These are phyloP conservation scores for Elongisporangium undulatum DNA, from an alignment of 352 stramenopile species.

Conservation along the genomic window DNA sequence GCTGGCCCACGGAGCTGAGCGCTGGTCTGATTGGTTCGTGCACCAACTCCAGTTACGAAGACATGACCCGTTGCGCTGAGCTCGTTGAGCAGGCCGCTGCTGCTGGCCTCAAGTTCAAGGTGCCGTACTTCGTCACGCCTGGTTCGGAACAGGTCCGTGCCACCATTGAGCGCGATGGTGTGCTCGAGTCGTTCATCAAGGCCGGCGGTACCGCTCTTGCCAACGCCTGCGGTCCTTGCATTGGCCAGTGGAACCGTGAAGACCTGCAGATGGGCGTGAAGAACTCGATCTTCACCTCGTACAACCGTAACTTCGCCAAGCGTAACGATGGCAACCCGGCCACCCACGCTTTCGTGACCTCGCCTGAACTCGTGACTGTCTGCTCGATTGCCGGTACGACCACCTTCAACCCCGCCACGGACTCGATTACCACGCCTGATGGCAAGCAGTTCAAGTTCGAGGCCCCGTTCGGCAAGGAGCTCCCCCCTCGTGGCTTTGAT, in stretches of 20 bases:
- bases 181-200: constrained; percentile 88
- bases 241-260: constrained; percentile 93
- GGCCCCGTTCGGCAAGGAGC: constrained; percentile 88
- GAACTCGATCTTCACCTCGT: constrained; percentile 95
- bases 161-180: constrained; percentile 89
- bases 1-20: constrained; percentile 87
- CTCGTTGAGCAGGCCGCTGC: constrained; percentile 82
- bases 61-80: constrained; percentile 90
- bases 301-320: constrained; percentile 95
- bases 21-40: constrained; percentile 92
- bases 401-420: constrained; percentile 89
- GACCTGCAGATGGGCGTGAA: constrained; percentile 85
- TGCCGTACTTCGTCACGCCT: constrained; percentile 90
- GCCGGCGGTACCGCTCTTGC: constrained; percentile 86
- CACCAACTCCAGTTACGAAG: constrained; percentile 95
- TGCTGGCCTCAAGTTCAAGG: constrained; percentile 89
- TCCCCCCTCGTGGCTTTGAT: constrained; percentile 89
- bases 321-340: constrained; percentile 92
- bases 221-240: constrained; percentile 93
- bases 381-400: constrained; percentile 86
- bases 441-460: constrained; percentile 91
- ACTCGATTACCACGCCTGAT: constrained; percentile 82
- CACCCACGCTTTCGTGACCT: constrained; percentile 93
- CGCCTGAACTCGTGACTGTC: constrained; percentile 89
- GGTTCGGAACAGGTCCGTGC: constrained; percentile 91